Base-by-base conservation (phyloP, 306 rosid genomes). In the Lathyrus tuberosus region DNA sequence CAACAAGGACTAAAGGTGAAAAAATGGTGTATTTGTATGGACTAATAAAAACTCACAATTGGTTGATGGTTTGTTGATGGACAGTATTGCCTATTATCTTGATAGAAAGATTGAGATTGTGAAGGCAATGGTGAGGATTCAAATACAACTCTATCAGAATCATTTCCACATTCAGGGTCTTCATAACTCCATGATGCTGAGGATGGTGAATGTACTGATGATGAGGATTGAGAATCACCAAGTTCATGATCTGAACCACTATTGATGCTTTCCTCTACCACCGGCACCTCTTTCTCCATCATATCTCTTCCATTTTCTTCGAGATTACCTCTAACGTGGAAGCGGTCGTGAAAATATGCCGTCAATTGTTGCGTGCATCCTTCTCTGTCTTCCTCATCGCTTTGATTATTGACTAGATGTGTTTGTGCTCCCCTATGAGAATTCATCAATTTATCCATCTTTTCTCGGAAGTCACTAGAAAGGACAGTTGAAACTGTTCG, bases 401-500 rank as follows among this genome's bases (percentile, higher is more conserved):
- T 74, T 60, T 78, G 80, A 70, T 72, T 59, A 35, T 15, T 66
- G 5, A 4, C 40, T n/a, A 60, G 31, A 4, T 62, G 77, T 10
- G 79, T 59, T 38, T 74, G 86, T 58, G 74, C 62, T 69, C 80
- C 90, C 18, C 75, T 10, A 26, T 77, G 96, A 58, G 82, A 77
- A 28, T 9, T 73, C 86, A 92, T 86, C 75, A 92, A 67, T 74
- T 72, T 76, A 49, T 92, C 92, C 67, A 92, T 87, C 75, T 63
- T 84, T 52, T 81, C 84, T 22, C 89, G 77, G 62, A 89, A 84
- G 31, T 78, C 96, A 35, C 95, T 80, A 6, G 86, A 65, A 57
- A 89, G 92, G 76, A 84, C 84, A 69, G 67, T 84, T 35, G 98
- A 89, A 53, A 92, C 98, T 41, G 95, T 87, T 74, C 74, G 84